Conservation (phyloP, 106 monocot species). For the Phalaenopsis aphrodite region DNA sequence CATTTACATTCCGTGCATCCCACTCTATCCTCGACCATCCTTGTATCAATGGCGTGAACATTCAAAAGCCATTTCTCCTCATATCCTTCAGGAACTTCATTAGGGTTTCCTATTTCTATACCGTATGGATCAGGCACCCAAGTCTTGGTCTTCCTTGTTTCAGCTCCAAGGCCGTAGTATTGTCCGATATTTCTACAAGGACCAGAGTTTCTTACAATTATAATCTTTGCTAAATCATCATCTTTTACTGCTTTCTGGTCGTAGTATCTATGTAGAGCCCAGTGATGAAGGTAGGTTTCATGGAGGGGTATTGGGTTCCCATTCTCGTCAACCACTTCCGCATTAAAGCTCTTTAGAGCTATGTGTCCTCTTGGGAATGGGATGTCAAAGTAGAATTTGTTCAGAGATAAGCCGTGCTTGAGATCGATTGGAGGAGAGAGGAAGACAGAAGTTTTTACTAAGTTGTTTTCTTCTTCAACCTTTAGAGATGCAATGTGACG, state of each 20-base stretch:
- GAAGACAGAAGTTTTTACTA: slow-evolving; percentile 43
- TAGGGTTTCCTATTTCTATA: slow-evolving; percentile 58
- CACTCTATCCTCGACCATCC: slow-evolving; percentile 47
- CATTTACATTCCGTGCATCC: slow-evolving; percentile 84
- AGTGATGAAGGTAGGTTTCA: slow-evolving; percentile 86
- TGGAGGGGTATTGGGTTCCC: slow-evolving; percentile 57
- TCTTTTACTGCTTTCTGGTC: neutral
- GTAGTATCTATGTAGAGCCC: slow-evolving; percentile 51
- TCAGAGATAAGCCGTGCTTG: slow-evolving; percentile 40
- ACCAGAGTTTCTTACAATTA: slow-evolving; percentile 38
- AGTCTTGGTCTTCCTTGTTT: slow-evolving; percentile 58
- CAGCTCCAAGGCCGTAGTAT: slow-evolving; percentile 79
- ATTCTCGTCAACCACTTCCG: slow-evolving; percentile 59
- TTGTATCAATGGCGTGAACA: slow-evolving; percentile 79
- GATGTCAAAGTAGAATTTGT: slow-evolving; percentile 41
- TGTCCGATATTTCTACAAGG: slow-evolving; percentile 43
- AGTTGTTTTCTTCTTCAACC: neutral
- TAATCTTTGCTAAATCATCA: slow-evolving; percentile 1
- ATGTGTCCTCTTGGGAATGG: slow-evolving; percentile 76
- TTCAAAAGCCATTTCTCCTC: slow-evolving; percentile 77
- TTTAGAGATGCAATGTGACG: neutral
- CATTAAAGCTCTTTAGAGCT: slow-evolving; percentile 65
- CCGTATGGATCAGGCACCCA: slow-evolving; percentile 75
- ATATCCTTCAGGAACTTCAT: slow-evolving; percentile 41
- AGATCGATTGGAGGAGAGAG: slow-evolving; percentile 51